These are phyloP conservation scores for Rhizopogon vesiculosus DNA, from an alignment of 768 basidiomycete genomes.

Conservation along the genomic window DNA sequence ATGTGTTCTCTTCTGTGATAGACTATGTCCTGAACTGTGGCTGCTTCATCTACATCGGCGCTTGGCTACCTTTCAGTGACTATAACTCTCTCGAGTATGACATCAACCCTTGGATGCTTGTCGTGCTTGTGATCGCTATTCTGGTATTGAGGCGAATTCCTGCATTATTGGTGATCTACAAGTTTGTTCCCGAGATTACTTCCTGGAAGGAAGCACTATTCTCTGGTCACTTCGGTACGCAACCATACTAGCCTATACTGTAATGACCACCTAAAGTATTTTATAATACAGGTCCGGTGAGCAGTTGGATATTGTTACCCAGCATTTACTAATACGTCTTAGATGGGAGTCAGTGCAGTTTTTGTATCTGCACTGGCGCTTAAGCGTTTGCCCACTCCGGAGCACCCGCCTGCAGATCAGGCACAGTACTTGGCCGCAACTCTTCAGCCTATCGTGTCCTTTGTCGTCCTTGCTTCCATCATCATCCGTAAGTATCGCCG, in stretches of 20 bases:
- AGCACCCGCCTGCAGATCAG: conserved; percentile 58
- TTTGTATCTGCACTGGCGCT: conserved; percentile 81
- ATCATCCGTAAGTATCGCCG: conserved; percentile 58
- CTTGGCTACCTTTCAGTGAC: conserved; percentile 69
- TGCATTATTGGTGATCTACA: conserved; percentile 68
- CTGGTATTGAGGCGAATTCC: conserved; percentile 80
- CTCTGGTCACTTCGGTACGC: conserved; percentile 81
- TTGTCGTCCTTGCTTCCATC: conserved; percentile 84
- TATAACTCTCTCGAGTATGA: conserved; percentile 56
- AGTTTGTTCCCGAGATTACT: conserved; percentile 81
- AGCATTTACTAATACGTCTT: conserved; percentile 1
- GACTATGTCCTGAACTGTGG: conserved; percentile 81
- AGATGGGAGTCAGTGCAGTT: conserved; percentile 92
- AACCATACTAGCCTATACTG: conserved; percentile 3
- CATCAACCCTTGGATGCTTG: conserved; percentile 65
- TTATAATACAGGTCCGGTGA: conserved; percentile 43
- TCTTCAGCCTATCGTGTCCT: conserved; percentile 82
- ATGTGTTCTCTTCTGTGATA: conserved; percentile 85
- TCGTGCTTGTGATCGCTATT: conserved; percentile 62
- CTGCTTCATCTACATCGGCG: conserved; percentile 83
- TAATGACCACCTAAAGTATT: background rate
- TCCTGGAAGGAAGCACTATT: conserved; percentile 87
- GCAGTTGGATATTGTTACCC: conserved; percentile 9
- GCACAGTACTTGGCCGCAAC: conserved; percentile 67
- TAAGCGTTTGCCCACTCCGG: conserved; percentile 52